Percentiles rank a stretch among this genome's conserved stretches.
Evolutionary conservation across 108 stramenopile genomes (phyloP).

Genomic region (Mayamaea pseudoterrestris): DNA sequence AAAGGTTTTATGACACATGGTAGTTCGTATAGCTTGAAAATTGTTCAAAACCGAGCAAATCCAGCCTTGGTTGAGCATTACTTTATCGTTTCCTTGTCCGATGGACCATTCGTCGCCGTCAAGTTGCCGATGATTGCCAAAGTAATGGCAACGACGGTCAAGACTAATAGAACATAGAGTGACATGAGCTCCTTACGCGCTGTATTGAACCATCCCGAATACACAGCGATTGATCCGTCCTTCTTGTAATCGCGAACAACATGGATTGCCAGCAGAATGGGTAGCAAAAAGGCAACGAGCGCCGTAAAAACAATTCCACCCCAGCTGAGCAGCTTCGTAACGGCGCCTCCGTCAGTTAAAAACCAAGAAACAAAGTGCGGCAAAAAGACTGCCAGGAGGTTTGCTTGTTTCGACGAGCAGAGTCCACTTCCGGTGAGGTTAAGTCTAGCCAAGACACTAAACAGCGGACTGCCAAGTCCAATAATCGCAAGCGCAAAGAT

Average conservation of each 20-base stretch:
- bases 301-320: conserved; percentile 56
- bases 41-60: too few relatives aligned
- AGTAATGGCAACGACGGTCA: conserved; percentile 17
- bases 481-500: conserved; percentile 45
- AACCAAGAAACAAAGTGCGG: conserved; percentile 27
- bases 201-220: conserved; percentile 13
- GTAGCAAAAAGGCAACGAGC: conserved; percentile 53
- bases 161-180: conserved; percentile 12
- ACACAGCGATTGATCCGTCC: conserved; percentile 24
- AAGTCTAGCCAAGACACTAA: conserved; percentile 22
- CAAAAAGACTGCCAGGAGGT: conserved; percentile 22
- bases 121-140: conserved; percentile 23
- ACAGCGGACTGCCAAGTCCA: conserved; percentile 42
- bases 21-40: too few relatives aligned
- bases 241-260: conserved; percentile 13
- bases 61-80: too few relatives aligned
- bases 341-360: conserved; percentile 6
- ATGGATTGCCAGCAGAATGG: conserved; percentile 36
- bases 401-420: conserved; percentile 6
- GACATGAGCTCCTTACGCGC: conserved; percentile 6
- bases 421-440: conserved; percentile 17
- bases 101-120: too few relatives aligned
- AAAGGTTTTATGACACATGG: too few relatives aligned
- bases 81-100: too few relatives aligned
- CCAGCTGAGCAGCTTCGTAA: conserved; percentile 40